Conservation (phyloP, 2,329 filamentous ascomycete genomes). For the Sporothrix brasiliensis region DNA sequence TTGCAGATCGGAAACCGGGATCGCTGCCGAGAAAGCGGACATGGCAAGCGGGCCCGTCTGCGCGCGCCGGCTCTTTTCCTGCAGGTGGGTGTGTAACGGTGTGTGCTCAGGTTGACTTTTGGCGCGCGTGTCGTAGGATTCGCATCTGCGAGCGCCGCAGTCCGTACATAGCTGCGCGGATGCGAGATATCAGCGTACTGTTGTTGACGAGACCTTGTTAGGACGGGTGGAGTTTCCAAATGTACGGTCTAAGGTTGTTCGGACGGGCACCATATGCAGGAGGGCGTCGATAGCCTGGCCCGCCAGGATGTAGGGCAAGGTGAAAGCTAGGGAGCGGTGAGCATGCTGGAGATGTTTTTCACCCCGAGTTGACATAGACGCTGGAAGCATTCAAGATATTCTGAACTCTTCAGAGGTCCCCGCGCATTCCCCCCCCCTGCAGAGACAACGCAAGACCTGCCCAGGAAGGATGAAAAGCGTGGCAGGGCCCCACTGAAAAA, state of each 20-base stretch:
- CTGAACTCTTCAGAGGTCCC: no score
- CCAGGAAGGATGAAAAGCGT: conserved; percentile 20
- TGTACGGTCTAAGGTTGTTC: neutral
- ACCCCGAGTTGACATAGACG: neutral
- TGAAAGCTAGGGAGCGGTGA: conserved; percentile 20
- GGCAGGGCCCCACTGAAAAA: conserved; percentile 21
- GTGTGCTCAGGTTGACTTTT: neutral
- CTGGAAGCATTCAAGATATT: neutral
- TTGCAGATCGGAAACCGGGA: conserved; percentile 23
- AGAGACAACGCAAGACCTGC: conserved; percentile 6
- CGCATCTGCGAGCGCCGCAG: neutral
- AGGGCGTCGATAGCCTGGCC: neutral
- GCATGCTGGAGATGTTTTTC: neutral
- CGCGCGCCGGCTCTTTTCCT: neutral
- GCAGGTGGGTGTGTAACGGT: conserved; percentile 1
- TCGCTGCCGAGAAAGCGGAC: conserved; percentile 14
- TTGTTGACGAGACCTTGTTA: neutral
- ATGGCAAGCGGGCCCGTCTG: neutral
- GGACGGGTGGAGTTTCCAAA: neutral
- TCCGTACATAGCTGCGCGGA: neutral
- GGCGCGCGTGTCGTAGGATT: conserved; percentile 6
- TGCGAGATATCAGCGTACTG: neutral
- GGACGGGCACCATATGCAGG: neutral
- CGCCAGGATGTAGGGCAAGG: conserved; percentile 5
- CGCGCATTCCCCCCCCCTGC: neutral